Conservation (phyloP, 768 basidiomycete species). For the Cystofilobasidium bisporidii region DNA sequence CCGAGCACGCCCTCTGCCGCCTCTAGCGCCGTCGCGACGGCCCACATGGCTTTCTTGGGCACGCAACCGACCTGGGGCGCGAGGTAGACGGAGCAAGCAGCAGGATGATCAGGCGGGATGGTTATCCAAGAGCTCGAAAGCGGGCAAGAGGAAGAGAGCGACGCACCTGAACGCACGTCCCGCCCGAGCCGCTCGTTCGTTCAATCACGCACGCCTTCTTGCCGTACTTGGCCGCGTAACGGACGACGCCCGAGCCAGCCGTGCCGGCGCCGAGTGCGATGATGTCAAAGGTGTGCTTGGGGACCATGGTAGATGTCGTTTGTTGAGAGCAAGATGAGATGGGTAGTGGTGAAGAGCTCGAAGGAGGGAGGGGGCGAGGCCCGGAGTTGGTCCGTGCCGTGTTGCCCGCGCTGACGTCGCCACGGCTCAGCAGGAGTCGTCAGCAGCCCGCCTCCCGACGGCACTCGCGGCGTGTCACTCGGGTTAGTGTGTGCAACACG, state of each 20-base stretch:
- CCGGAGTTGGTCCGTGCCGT: no score
- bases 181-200: background rate
- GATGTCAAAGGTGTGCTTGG: background rate
- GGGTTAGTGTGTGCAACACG: no score
- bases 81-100: background rate
- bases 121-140: no score
- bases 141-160: background rate
- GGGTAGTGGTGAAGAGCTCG: no score
- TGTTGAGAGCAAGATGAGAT: no score
- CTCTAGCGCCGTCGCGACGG: conserved; percentile 1
- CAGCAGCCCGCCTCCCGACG: no score
- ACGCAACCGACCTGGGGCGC: conserved; percentile 5
- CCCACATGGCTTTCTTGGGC: conserved; percentile 17
- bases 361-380: no score
- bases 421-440: no score
- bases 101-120: no score
- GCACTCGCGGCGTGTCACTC: no score
- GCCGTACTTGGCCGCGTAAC: conserved; percentile 12
- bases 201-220: background rate
- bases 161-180: conserved; percentile 8
- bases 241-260: background rate
- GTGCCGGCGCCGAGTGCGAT: background rate
- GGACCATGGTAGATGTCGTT: background rate
- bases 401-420: no score
- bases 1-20: conserved; percentile 1